Evolutionary conservation across 164 flowering plant species (phyloP).

Genomic region (Akebia trifoliata): DNA sequence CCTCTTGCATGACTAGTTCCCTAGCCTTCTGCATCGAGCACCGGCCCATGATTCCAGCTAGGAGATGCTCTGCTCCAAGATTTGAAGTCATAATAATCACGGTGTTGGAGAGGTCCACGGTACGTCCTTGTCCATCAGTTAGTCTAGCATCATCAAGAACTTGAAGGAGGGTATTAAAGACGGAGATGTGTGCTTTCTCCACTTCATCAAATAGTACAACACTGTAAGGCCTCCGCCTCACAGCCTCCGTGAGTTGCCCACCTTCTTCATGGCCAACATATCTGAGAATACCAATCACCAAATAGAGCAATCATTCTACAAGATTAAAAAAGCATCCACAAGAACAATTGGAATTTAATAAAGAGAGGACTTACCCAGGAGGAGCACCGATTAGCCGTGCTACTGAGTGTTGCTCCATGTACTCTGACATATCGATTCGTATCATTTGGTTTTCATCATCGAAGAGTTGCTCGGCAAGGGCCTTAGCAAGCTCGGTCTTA

Average conservation of each 20-base stretch:
- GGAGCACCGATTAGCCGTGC: constrained; percentile 90
- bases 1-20: constrained; percentile 69
- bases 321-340: too few species aligned
- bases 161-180: constrained; percentile 81
- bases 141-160: constrained; percentile 90
- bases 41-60: constrained; percentile 60
- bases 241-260: too few species aligned
- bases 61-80: constrained; percentile 81
- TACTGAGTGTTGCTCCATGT: constrained; percentile 92
- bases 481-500: constrained; percentile 93
- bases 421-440: constrained; percentile 90
- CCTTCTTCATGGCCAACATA: constrained; percentile 92
- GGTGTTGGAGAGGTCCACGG: constrained; percentile 74
- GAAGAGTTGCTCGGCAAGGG: constrained; percentile 86
- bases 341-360: too few species aligned
- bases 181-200: constrained; percentile 75
- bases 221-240: constrained; percentile 77
- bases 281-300: constrained; percentile 20
- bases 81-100: constrained; percentile 92
- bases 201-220: constrained; percentile 85
- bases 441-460: constrained; percentile 76
- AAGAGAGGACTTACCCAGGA: constrained; percentile 58
- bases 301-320: constrained; percentile 4
- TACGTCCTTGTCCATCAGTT: constrained; percentile 92
- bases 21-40: constrained; percentile 65